phyloP scores from a whole-genome alignment of 176 grass and related monocot species.

The Miscanthus lutarioriparius region DNA sequence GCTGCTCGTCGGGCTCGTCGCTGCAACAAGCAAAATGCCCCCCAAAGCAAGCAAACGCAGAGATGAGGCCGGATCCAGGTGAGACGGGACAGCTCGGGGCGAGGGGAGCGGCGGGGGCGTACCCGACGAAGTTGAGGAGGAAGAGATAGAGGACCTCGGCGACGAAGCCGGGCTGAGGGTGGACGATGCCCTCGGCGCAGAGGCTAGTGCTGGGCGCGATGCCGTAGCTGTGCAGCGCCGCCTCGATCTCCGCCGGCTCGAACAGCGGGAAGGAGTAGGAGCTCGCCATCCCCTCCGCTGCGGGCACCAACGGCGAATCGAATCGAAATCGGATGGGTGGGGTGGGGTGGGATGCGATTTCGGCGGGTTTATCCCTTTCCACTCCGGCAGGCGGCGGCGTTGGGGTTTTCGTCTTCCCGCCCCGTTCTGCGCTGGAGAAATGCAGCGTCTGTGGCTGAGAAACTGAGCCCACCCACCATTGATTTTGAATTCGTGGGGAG shows the following conservation, averaged over 20 bases:
- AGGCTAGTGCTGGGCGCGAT: constrained; percentile 42
- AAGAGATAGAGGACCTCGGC: constrained; percentile 39
- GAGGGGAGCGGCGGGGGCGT: background rate
- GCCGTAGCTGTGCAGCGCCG: constrained; percentile 23
- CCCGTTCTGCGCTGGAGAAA: too few species aligned
- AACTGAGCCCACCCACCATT: too few species aligned
- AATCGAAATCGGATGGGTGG: background rate
- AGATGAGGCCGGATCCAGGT: background rate
- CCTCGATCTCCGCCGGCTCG: constrained; percentile 35
- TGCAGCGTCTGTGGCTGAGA: too few species aligned
- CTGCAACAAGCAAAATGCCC: constrained; percentile 25
- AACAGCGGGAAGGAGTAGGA: constrained; percentile 55
- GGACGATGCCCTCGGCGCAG: constrained; percentile 39
- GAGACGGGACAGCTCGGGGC: too few species aligned
- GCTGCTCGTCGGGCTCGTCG: constrained; percentile 51
- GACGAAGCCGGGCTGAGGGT: constrained; percentile 46
- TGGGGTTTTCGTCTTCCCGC: too few species aligned
- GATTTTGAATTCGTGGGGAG: too few species aligned
- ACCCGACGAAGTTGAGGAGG: constrained; percentile 35
- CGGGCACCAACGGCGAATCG: background rate
- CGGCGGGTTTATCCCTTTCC: background rate
- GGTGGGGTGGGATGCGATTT: too few species aligned
- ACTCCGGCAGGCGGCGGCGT: too few species aligned
- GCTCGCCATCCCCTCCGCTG: constrained; percentile 12
- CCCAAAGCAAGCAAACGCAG: background rate